phyloP scores from a whole-genome alignment of 1,284 basidiomycete genomes.

The Tylopilus orsonianus region DNA sequence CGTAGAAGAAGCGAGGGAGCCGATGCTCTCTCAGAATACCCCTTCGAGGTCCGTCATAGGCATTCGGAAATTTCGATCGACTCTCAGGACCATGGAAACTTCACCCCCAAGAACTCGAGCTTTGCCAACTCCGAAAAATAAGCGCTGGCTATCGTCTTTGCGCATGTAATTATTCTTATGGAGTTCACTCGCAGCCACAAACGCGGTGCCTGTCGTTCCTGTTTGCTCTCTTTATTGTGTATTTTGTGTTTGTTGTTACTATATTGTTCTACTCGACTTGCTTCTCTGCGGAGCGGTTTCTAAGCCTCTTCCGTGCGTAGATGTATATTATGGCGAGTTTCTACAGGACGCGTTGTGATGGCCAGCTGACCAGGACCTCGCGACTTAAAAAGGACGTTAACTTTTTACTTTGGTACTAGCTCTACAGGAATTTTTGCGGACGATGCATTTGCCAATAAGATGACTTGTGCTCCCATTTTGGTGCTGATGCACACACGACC shows the following conservation, averaged over 20 bases:
- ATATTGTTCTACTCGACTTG: slow-evolving; percentile 3
- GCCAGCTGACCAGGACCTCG: background rate
- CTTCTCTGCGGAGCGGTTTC: background rate
- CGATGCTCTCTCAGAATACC: slow-evolving; percentile 25
- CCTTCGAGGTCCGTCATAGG: slow-evolving; percentile 32
- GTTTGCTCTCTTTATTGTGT: slow-evolving; percentile 31
- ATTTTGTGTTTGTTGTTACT: slow-evolving; percentile 10
- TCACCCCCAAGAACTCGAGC: slow-evolving; percentile 28
- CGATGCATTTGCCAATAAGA: background rate
- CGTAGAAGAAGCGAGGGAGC: slow-evolving; percentile 3
- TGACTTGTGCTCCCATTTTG: background rate
- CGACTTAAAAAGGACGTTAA: background rate
- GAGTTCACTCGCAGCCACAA: slow-evolving; percentile 17
- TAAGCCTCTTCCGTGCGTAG: slow-evolving; percentile 7
- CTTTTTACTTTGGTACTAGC: slow-evolving; percentile 3
- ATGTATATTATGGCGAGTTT: slow-evolving; percentile 2
- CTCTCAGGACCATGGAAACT: slow-evolving; percentile 26
- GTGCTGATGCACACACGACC: no score
- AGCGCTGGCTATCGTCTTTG: background rate
- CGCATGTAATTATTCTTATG: slow-evolving; percentile 9
- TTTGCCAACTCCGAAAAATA: slow-evolving; percentile 34
- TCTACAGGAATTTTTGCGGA: background rate
- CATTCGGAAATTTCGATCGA: slow-evolving; percentile 35
- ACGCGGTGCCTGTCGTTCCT: slow-evolving; percentile 21
- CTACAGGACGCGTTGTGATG: background rate